These are phyloP conservation scores for Colletotrichum eleusines DNA, from an alignment of 2,329 filamentous ascomycete genomes.

Conservation along the genomic window DNA sequence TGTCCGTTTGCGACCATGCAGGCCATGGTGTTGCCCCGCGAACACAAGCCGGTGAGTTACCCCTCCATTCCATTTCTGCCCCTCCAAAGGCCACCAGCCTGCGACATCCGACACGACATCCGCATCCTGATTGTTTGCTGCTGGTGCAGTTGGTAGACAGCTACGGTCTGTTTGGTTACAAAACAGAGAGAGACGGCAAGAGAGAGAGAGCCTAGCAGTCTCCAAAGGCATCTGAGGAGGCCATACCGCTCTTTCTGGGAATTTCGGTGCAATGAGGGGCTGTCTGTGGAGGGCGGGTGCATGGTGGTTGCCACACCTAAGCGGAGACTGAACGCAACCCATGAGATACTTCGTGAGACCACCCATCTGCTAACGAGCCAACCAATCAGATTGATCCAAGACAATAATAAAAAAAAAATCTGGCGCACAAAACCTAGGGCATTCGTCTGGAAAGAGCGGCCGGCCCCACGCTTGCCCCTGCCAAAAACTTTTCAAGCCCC, in stretches of 20 bases:
- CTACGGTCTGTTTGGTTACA: background rate
- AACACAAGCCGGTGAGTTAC: conserved; percentile 20
- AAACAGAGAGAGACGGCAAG: background rate
- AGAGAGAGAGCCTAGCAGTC: background rate
- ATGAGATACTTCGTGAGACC: conserved; percentile 23
- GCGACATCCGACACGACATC: background rate
- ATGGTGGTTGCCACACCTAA: conserved; percentile 17
- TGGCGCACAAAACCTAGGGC: conserved; percentile 33
- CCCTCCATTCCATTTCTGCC: conserved; percentile 34
- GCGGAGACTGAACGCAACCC: conserved; percentile 15
- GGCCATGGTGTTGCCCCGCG: conserved; percentile 33
- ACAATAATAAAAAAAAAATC: conserved; percentile 18
- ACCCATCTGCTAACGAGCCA: background rate
- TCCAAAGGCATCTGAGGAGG: background rate
- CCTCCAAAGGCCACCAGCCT: conserved; percentile 1
- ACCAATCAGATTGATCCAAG: conserved; percentile 6
- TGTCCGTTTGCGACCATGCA: conserved; percentile 32
- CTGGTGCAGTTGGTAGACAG: background rate
- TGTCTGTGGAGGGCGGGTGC: conserved; percentile 26
- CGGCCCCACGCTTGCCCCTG: conserved; percentile 16
- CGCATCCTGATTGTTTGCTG: background rate
- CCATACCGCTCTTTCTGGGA: conserved; percentile 30
- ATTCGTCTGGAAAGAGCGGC: conserved; percentile 21
- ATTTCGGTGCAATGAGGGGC: conserved; percentile 15
- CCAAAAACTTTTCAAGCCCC: conserved; percentile 32